These are phyloP conservation scores for Leptographium lundbergii DNA, from an alignment of 2,329 filamentous ascomycete species.

Conservation along the genomic window DNA sequence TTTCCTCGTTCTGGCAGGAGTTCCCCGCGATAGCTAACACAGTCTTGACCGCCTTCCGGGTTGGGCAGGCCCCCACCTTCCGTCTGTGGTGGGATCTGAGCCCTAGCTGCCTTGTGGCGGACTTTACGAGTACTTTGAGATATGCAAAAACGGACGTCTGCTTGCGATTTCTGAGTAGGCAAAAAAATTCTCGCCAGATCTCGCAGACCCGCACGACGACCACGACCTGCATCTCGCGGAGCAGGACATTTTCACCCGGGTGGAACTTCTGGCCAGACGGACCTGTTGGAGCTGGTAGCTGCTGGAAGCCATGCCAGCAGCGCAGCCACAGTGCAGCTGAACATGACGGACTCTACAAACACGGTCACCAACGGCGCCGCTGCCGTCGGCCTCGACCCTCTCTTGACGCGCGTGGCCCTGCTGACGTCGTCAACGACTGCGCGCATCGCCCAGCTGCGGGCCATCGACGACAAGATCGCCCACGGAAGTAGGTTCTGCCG, in stretches of 20 bases:
- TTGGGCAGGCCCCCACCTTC: slow-evolving; percentile 10
- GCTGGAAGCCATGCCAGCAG: slow-evolving; percentile 9
- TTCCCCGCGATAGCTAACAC: slow-evolving; percentile 10
- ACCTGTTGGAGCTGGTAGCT: not conserved
- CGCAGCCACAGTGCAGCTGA: slow-evolving; percentile 6
- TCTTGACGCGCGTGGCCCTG: slow-evolving; percentile 26
- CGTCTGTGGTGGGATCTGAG: not conserved
- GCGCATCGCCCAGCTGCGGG: slow-evolving; percentile 41
- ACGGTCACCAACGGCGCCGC: slow-evolving; percentile 20
- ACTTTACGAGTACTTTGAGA: not conserved
- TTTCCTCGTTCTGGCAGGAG: not conserved
- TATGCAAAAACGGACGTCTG: not conserved
- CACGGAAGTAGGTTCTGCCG: slow-evolving; percentile 33
- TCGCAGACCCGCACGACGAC: not conserved
- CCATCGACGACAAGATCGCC: slow-evolving; percentile 42
- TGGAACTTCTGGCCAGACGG: not conserved
- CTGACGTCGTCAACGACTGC: slow-evolving; percentile 48
- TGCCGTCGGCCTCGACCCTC: slow-evolving; percentile 7
- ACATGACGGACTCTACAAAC: slow-evolving; percentile 35
- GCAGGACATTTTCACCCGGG: not conserved
- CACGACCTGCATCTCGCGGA: not conserved
- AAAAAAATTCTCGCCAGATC: not conserved
- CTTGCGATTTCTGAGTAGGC: not conserved
- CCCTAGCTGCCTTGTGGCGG: not conserved
- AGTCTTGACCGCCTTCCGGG: slow-evolving; percentile 14